phyloP scores from a whole-genome alignment of 176 grass and related monocot species.

The Metroxylon sagu region DNA sequence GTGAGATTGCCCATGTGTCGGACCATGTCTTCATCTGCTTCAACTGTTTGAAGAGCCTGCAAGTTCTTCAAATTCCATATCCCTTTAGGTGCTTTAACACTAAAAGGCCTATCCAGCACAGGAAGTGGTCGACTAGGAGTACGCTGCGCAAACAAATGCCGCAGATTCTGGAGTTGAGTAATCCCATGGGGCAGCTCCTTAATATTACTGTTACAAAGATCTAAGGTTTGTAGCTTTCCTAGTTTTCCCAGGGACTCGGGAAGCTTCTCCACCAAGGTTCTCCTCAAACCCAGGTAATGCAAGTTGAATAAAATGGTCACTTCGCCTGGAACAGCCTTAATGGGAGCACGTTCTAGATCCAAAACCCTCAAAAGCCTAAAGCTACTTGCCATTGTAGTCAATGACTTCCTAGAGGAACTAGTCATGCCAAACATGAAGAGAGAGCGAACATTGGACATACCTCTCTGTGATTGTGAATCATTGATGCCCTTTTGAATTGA shows the following conservation, averaged over 20 bases:
- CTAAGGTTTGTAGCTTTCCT: slow-evolving; percentile 8
- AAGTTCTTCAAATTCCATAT: slow-evolving; percentile 6
- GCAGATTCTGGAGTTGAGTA: background rate
- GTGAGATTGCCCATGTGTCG: background rate
- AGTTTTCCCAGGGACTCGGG: slow-evolving; percentile 4
- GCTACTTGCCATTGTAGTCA: too few species aligned
- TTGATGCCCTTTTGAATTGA: too few species aligned
- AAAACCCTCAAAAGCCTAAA: too few species aligned
- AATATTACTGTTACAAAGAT: background rate
- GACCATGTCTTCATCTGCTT: slow-evolving; percentile 6
- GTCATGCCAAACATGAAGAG: too few species aligned
- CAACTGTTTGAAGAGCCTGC: slow-evolving; percentile 9
- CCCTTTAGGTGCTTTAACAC: background rate
- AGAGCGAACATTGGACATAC: background rate
- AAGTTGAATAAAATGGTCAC: slow-evolving; percentile 9
- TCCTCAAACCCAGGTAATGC: background rate
- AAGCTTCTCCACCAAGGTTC: background rate
- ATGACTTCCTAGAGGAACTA: too few species aligned
- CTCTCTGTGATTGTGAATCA: too few species aligned
- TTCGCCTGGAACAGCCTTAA: too few species aligned
- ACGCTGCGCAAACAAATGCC: background rate
- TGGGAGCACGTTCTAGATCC: too few species aligned
- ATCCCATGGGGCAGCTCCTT: slow-evolving; percentile 1
- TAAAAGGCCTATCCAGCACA: background rate
- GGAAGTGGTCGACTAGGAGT: background rate